Percentiles rank a stretch among this genome's conserved stretches.
Conservation (phyloP, 768 basidiomycete species). For the Russula lepida region DNA sequence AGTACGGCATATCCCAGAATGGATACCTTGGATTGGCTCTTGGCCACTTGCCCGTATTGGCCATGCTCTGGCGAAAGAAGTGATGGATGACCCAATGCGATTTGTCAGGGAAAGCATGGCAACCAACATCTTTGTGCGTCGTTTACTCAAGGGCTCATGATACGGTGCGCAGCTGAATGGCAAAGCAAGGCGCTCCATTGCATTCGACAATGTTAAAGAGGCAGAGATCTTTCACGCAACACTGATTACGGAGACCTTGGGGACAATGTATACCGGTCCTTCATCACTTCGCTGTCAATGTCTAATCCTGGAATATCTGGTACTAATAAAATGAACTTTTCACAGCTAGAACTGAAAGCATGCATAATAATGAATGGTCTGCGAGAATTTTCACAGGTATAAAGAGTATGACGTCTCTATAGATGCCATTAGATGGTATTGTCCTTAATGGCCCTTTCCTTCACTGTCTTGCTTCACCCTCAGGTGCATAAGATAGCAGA, state of each 20-base stretch:
- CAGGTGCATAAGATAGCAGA: slow-evolving; percentile 10
- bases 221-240: neutral
- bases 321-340: neutral
- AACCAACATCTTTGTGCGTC: no score
- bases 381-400: neutral
- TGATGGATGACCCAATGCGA: no score
- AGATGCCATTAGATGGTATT: neutral
- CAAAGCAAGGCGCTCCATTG: neutral
- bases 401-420: neutral
- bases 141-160: neutral
- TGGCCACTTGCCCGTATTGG: no score
- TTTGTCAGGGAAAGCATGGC: no score
- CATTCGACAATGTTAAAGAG: neutral
- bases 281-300: neutral
- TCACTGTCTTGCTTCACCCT: neutral
- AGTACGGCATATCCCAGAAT: no score
- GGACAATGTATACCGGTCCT: neutral
- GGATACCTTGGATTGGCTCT: no score
- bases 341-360: neutral
- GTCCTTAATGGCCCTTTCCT: neutral
- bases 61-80: no score
- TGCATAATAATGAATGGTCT: neutral
- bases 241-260: neutral
- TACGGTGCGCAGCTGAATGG: neutral
- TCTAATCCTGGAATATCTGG: neutral